Percentiles rank a stretch among this genome's conserved stretches.
Conservation (phyloP, 441 rosid species). For the Gossypium aridum region DNA sequence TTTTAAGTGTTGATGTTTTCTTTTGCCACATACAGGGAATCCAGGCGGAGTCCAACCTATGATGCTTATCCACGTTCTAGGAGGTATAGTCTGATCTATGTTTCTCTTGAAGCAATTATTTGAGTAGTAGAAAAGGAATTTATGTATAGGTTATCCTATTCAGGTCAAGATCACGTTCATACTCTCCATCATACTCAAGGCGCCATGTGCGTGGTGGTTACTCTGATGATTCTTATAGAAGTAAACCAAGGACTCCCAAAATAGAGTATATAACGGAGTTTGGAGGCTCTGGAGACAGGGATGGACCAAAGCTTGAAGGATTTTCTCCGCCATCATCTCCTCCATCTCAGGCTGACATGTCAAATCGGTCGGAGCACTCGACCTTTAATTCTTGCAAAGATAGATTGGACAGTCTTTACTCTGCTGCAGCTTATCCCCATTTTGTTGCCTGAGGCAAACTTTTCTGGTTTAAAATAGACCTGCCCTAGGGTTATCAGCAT, state of each 20-base stretch:
- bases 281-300: conserved; percentile 66
- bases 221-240: conserved; percentile 48
- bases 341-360: conserved; percentile 53
- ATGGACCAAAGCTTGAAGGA: conserved; percentile 65
- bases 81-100: conserved; percentile 36
- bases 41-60: conserved; percentile 92
- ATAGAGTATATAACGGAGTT: conserved; percentile 93
- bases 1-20: conserved; percentile 10
- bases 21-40: conserved; percentile 41
- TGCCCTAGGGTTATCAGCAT: conserved; percentile 48
- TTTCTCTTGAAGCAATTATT: conserved; percentile 8
- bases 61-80: conserved; percentile 85
- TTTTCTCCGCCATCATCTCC: conserved; percentile 92
- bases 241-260: conserved; percentile 67
- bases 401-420: conserved; percentile 74
- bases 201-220: conserved; percentile 49
- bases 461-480: conserved; percentile 50
- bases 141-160: neutral
- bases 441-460: conserved; percentile 57
- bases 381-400: conserved; percentile 95
- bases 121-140: neutral
- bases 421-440: conserved; percentile 63
- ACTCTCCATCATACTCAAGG: conserved; percentile 74
- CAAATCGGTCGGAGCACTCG: conserved; percentile 99
- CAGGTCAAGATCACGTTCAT: conserved; percentile 78